Evolutionary conservation across 1,139 yeast genomes (phyloP), one percentile per base, ranked within the genome.

Genomic region (Geotrichum australiense): DNA sequence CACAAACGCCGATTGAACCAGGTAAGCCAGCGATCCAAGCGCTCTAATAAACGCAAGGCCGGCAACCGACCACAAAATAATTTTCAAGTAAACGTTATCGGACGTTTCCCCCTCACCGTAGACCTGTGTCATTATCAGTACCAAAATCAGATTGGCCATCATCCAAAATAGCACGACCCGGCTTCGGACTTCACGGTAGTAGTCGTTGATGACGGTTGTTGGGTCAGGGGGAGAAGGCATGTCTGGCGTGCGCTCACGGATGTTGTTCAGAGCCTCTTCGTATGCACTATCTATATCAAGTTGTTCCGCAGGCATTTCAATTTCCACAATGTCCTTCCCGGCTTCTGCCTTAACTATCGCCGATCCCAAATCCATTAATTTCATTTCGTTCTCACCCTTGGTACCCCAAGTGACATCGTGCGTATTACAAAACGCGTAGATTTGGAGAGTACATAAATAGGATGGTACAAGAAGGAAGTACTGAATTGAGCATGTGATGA

Each of bases 361-460:
- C 24, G 76, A 71, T 35, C 86, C 84, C 41, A 80, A 65, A 44
- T 73, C 78, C 54, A 78, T 78, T 25, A 26, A n/a, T 12, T 78
- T 71, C 38, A 80, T 83, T 50, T 78, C 76, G 51, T 81, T 83
- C 49, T 89, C 95, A 51, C 96, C 96, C 59, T 87, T 89, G 0
- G 96, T 89, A 63, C 96, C 96, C 96, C 96, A 89, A 0, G 95
- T 82, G 41, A 87, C 94, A 69, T 87, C 96, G 64, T 87, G 96
- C 4, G 95, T 86, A 59, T 87, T 87, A 65, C 97, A 87, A 62
- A 86, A 85, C 1, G 97, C 96, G 66, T 85, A 87, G 45, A 87
- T 85, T 62, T 87, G 96, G 48, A 87, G 68, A 0, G 96, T 82
- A 64, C 95, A 85, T 2, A 93, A 80, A 61, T 85, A 87, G 0